These are phyloP conservation scores for Saccharomycopsis sp. DNA, from an alignment of 805 yeast genomes.

Conservation along the genomic window DNA sequence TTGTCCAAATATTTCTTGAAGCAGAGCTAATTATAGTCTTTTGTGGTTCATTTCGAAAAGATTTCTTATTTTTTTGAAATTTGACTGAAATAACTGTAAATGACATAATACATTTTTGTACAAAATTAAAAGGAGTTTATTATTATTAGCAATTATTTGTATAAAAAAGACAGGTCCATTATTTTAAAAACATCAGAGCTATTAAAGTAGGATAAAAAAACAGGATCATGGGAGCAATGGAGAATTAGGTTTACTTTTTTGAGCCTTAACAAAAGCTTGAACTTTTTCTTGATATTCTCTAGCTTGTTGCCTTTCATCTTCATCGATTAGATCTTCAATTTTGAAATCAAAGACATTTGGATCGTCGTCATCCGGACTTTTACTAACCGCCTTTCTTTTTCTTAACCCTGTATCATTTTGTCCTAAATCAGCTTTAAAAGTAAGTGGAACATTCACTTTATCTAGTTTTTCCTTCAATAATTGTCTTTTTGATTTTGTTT, in stretches of 20 bases:
- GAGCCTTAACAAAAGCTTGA: neutral
- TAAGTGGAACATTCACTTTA: conserved; percentile 10
- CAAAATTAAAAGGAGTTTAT: no score
- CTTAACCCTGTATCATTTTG: conserved; percentile 4
- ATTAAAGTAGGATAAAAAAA: no score
- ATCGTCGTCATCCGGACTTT: conserved; percentile 22
- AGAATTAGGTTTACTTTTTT: neutral
- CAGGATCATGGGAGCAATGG: neutral
- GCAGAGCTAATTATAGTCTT: no score
- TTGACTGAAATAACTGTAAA: no score
- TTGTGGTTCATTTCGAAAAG: no score
- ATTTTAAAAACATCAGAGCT: no score
- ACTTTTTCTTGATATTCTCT: conserved; percentile 20
- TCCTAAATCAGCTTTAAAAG: conserved; percentile 12
- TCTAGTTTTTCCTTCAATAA: conserved; percentile 10
- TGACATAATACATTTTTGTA: no score
- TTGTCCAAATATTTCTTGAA: no score
- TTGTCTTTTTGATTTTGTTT: conserved; percentile 4
- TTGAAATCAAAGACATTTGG: conserved; percentile 39
- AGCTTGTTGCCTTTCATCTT: conserved; percentile 25
- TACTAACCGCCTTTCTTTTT: conserved; percentile 5
- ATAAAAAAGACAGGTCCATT: no score
- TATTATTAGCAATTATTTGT: no score
- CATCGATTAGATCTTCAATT: conserved; percentile 35
- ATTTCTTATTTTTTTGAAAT: no score